Evolutionary conservation across 805 yeast genomes (phyloP), one percentile per base, ranked within the genome.

Genomic region (Candida oleophila): DNA sequence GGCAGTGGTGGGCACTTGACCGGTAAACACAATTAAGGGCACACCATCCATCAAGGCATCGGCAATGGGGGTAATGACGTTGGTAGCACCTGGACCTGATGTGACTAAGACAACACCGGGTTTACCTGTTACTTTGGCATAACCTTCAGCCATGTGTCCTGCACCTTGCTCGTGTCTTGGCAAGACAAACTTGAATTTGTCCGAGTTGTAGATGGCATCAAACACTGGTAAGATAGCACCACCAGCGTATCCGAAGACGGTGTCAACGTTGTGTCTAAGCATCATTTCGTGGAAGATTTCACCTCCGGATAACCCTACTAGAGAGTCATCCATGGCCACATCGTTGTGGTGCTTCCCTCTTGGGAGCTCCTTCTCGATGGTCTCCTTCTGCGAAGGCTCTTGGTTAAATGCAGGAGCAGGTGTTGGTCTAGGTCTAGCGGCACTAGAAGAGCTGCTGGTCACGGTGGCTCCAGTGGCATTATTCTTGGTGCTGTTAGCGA

Each of bases 71-170:
- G 99, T 94, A 53, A 94, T 84, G 49, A 94, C 97, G 63, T 94
- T 94, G 46, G 99, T 94, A 42, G 98, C 99, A 62, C 98, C 99
- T 25, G 99, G 99, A 44, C 99, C 99, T 1, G 97, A 89, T n/a
- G 99, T 94, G 44, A 94, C 99, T 59, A 94, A 75, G 42, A 94
- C 98, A 54, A 94, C 96, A 73, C 99, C 99, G 12, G 97, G 95
- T 69, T 89, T 94, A 49, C 98, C 99, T 16, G 82, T 71, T 36
- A 96, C 99, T 56, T 96, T 80, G 47, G 99, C 97, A 57, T 94
- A 94, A 49, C 99, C 99, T 73, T 94, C 97, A 47, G 99, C 99
- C 98, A 94, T 94, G 71, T 94, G 99, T 44, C 99, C 99, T 15
- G 98, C 99, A 66, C 99, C 99, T 72, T 94, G 99, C 70, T 94